These are phyloP conservation scores for Zygoascus tannicola DNA, from an alignment of 805 yeast species.

Conservation along the genomic window DNA sequence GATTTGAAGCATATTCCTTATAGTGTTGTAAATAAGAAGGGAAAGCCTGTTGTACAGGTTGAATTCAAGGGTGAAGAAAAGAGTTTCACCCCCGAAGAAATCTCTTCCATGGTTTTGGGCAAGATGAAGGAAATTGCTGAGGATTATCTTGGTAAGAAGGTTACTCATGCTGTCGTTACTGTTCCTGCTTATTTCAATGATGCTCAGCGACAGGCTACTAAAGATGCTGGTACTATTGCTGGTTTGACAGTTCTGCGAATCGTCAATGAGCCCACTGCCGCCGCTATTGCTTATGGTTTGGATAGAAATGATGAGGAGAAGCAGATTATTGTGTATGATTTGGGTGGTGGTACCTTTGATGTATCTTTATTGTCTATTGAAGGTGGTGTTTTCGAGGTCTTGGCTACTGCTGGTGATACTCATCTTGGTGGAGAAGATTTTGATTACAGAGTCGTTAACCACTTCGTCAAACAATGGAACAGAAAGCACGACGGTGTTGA, in stretches of 20 bases:
- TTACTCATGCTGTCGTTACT: constrained; percentile 84
- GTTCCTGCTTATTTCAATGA: constrained; percentile 92
- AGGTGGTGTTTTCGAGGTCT: constrained; percentile 85
- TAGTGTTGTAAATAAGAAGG: constrained; percentile 55
- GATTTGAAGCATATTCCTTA: constrained; percentile 82
- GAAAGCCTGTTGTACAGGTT: constrained; percentile 78
- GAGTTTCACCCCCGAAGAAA: constrained; percentile 83
- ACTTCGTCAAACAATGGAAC: constrained; percentile 75
- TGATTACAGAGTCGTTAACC: constrained; percentile 80
- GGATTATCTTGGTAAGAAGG: constrained; percentile 74
- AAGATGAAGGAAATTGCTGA: constrained; percentile 93
- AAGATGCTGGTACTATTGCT: constrained; percentile 88
- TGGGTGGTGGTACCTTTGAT: constrained; percentile 98
- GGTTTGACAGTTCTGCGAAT: constrained; percentile 83
- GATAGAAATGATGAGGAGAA: constrained; percentile 63
- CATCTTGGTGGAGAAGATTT: constrained; percentile 98
- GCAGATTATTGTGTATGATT: constrained; percentile 85
- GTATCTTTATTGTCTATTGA: constrained; percentile 81
- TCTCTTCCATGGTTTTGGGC: constrained; percentile 82
- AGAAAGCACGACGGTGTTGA: constrained; percentile 79
- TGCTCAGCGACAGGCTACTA: constrained; percentile 91
- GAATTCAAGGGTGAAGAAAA: constrained; percentile 64
- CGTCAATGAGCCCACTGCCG: constrained; percentile 93
- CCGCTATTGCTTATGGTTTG: constrained; percentile 93
- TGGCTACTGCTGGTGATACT: constrained; percentile 93